phyloP scores from a whole-genome alignment of 2,329 filamentous ascomycete genomes.

The Raffaelea albimanens region DNA sequence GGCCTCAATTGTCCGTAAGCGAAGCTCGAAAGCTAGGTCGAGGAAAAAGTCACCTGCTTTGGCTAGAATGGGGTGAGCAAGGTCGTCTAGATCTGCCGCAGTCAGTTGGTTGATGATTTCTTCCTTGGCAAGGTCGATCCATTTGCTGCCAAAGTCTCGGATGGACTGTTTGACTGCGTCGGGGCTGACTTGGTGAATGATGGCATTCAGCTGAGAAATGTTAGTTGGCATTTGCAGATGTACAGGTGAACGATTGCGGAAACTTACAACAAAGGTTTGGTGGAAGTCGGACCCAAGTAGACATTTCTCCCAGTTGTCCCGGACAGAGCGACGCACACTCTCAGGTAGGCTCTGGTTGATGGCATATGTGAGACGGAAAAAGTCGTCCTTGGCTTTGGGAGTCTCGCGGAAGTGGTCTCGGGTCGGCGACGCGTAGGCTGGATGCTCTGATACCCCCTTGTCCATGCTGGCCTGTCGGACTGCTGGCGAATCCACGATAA shows the following conservation, averaged over 20 bases:
- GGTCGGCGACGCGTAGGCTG: conserved; percentile 26
- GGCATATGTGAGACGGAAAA: conserved; percentile 25
- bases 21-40: conserved; percentile 40
- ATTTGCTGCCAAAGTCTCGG: conserved; percentile 33
- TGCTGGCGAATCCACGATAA: conserved; percentile 21
- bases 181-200: conserved; percentile 33
- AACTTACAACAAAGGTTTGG: conserved; percentile 40
- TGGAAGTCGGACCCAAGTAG: conserved; percentile 43
- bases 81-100: conserved; percentile 32
- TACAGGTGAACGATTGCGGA: background rate
- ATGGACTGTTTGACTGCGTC: conserved; percentile 28
- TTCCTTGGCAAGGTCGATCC: conserved; percentile 29
- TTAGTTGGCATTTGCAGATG: conserved; percentile 15
- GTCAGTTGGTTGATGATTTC: conserved; percentile 33
- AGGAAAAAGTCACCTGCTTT: conserved; percentile 40
- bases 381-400: conserved; percentile 29
- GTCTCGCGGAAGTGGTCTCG: conserved; percentile 18
- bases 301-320: conserved; percentile 42
- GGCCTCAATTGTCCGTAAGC: conserved; percentile 43
- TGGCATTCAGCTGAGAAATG: conserved; percentile 35
- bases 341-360: conserved; percentile 31
- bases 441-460: conserved; percentile 3
- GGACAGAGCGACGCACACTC: conserved; percentile 36
- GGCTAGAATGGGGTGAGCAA: conserved; percentile 32
- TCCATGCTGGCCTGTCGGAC: background rate